Evolutionary conservation across 2,329 filamentous ascomycete species (phyloP), one percentile per base, ranked within the genome.

Genomic region (Colletotrichum musae): DNA sequence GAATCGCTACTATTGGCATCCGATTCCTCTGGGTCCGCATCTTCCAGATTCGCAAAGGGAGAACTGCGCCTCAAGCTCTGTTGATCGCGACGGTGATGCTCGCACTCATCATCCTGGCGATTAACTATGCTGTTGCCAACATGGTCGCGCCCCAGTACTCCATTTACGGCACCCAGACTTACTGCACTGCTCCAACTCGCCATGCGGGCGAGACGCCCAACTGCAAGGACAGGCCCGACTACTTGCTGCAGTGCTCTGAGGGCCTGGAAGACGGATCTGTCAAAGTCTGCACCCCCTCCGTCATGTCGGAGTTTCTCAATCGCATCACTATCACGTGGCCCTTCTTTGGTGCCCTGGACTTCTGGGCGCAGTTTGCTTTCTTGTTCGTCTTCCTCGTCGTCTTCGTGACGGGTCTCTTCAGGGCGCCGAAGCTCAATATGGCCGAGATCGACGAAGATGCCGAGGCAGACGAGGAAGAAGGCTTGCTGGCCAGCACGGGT

Each of bases 361-460:
- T 98, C 80, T 99, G 95, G 94, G 93, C 94, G 0, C 96, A 99
- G 76, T 98, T 98, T 77, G 93, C 88, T 13, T 98, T 99, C 82
- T 82, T 99, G 51, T 92, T 81, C 41, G 86, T 98, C 21, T 98
- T 97, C 80, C 80, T 97, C 10, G 82, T 97, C 63, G 91, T 97
- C 13, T 93, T 97, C 74, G 68, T 94, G 24, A 92, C 93, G 0
- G 90, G 93, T 3, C 82, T 98, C 0, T 92, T 98, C 86, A 90
- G 92, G 50, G 91, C 94, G 1, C 95, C 95, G 0, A 91, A 88
- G 76, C 80, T 97, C 43, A 90, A 95, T 74, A 85, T 95, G 64
- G 87, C 89, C 53, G 91, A 95, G 75, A 79, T 97, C 7, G 96
- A 98, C 72, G 93, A 95, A 71, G 95, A 98, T 77, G 91, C 95